Evolutionary conservation across 257 asterid species (phyloP), one percentile per base, ranked within the genome.

Genomic region (Solanum ahanhuiri): DNA sequence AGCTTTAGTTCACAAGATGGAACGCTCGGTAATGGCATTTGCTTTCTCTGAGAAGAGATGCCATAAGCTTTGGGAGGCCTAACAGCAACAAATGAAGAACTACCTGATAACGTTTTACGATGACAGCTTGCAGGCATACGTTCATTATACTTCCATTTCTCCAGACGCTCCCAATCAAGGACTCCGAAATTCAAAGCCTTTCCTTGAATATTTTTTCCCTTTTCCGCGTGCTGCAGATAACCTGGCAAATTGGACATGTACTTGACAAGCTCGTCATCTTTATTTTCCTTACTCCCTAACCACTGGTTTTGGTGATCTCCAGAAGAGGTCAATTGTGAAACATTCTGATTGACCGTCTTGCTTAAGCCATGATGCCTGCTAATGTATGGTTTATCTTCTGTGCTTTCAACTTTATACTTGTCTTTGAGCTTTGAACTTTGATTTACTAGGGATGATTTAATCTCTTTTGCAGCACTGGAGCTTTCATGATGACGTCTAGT

Each of bases 141-240:
- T 39, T 96, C 98, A 3, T 87, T 92, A 83, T 94, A 92, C 91
- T 93, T 95, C 98, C 98, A 97, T 86, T 93, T 95, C 87, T 96
- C 99, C 87, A 97, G 90, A 58, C 91, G 91, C 88, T 91, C 92
- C 98, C 98, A 97, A 84, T 95, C 99, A 58, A 97, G 97, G 89
- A 97, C 99, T 81, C 99, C 99, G 67, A 95, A 93, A 90, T 92
- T 97, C 70, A 97, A 91, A 51, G 98, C 99, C 91, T 92, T 94
- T 57, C 89, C 99, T 86, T 94, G 98, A 85, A 92, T 51, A 81
- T 89, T 94, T 30, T 88, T 92, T 79, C 91, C 95, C 88, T 89
- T 93, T 88, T 93, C 96, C 9, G 87, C 89, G 81, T 87, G 92
- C 89, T 92, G 97, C 87, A 97, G 98, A 91, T 93, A 97, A 86